Conservation (phyloP, 768 basidiomycete genomes). For the Rhodotorula graminis region DNA sequence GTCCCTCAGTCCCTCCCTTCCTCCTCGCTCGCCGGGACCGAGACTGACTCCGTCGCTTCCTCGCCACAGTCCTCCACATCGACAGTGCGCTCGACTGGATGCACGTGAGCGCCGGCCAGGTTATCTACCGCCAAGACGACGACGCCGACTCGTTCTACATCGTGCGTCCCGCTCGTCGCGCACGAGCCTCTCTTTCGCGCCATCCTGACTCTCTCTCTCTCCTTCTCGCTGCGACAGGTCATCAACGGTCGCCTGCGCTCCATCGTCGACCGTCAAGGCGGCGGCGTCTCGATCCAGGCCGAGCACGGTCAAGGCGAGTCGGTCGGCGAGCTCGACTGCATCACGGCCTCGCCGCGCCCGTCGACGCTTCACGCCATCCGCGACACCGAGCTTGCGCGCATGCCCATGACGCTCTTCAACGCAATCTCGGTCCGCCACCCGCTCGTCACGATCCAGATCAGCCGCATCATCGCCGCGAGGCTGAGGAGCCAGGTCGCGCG, state of each 20-base stretch:
- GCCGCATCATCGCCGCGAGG: constrained; percentile 85
- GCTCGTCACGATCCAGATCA: constrained; percentile 48
- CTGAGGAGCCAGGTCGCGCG: constrained; percentile 70
- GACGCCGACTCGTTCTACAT: constrained; percentile 94
- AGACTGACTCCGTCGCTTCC: neutral
- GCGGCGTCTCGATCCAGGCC: constrained; percentile 71
- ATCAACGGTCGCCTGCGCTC: constrained; percentile 93
- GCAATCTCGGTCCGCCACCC: constrained; percentile 58
- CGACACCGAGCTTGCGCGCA: constrained; percentile 91
- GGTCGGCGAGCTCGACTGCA: constrained; percentile 95
- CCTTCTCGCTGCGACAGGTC: constrained; percentile 46
- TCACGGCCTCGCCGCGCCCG: constrained; percentile 77
- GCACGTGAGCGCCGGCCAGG: constrained; percentile 92
- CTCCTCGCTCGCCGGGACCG: neutral
- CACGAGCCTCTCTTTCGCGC: neutral
- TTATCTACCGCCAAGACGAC: constrained; percentile 87
- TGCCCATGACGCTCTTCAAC: constrained; percentile 96
- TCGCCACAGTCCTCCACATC: constrained; percentile 74
- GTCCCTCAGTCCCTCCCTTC: constrained; percentile 7
- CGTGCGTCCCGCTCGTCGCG: constrained; percentile 45
- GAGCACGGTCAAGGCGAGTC: constrained; percentile 98
- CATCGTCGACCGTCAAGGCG: constrained; percentile 71
- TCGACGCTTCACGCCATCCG: constrained; percentile 96
- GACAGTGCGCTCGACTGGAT: constrained; percentile 97
- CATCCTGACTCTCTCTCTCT: neutral